A percentile compares a stretch with the other conserved stretches of the same genome.
Conservation (phyloP, 2,329 filamentous ascomycete genomes). For the Capronia coronata region DNA sequence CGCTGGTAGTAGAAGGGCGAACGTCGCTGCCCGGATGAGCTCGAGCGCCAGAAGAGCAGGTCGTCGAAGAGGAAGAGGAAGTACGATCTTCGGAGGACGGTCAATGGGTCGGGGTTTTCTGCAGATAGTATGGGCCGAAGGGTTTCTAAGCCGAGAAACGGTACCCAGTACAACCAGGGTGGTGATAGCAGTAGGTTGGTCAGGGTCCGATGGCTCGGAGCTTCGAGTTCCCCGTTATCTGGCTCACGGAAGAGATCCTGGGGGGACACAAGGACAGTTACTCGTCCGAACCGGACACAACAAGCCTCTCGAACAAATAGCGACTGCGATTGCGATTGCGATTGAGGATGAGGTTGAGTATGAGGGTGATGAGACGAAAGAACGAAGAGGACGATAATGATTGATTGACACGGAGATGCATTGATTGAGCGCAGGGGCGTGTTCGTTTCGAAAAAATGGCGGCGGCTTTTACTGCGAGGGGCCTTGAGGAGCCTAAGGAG, state of each 20-base stretch:
- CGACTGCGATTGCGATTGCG: neutral
- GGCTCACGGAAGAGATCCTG: neutral
- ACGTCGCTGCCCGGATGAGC: slow-evolving; percentile 4
- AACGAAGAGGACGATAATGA: neutral
- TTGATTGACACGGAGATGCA: neutral
- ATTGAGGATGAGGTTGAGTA: too few species aligned
- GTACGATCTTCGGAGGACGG: neutral
- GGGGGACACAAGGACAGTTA: neutral
- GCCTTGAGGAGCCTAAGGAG: too few species aligned
- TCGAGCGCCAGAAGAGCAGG: neutral
- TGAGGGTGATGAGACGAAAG: neutral
- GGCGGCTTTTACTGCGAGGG: slow-evolving; percentile 1
- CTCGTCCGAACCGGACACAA: neutral
- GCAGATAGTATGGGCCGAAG: neutral
- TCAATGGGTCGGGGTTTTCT: neutral
- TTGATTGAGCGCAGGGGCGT: neutral
- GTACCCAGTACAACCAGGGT: neutral
- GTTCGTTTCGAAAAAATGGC: slow-evolving; percentile 1
- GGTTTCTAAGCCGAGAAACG: neutral
- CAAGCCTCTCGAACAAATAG: neutral
- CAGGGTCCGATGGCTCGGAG: neutral
- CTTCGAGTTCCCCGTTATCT: neutral
- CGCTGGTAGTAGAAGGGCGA: slow-evolving; percentile 10
- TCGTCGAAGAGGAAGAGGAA: neutral
- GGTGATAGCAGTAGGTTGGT: neutral